Conservation (phyloP, 176 grass and related monocot species). For the Puya raimondii region DNA sequence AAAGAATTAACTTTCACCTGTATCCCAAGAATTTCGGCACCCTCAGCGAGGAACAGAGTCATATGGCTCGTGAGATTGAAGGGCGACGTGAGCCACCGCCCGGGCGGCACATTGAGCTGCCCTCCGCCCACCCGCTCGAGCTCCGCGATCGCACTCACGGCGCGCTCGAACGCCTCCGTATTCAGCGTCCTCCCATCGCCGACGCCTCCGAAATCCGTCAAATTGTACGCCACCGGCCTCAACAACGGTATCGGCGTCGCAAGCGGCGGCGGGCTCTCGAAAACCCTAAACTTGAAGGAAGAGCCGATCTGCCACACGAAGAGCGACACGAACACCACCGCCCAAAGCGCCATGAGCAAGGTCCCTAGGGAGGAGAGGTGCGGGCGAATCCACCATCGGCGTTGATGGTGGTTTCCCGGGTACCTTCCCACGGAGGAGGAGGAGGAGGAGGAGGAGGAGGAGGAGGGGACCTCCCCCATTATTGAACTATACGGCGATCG, state of each 20-base stretch:
- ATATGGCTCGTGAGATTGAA: constrained; percentile 95
- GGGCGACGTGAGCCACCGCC: constrained; percentile 72
- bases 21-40: constrained; percentile 63
- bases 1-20: constrained; percentile 34
- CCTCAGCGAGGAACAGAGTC: constrained; percentile 78
- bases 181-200: constrained; percentile 67
- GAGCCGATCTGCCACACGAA: constrained; percentile 68
- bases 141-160: constrained; percentile 43
- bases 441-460: neutral
- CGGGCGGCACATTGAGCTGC: constrained; percentile 72
- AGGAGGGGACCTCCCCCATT: constrained; percentile 40
- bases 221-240: constrained; percentile 43
- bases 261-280: neutral
- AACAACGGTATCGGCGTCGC: constrained; percentile 33
- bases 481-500: neutral
- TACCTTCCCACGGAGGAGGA: constrained; percentile 16
- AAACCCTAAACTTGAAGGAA: constrained; percentile 15
- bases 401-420: constrained; percentile 15
- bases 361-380: constrained; percentile 44
- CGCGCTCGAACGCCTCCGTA: constrained; percentile 72
- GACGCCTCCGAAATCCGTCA: constrained; percentile 75
- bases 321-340: constrained; percentile 48
- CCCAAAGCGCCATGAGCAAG: constrained; percentile 50
- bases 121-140: constrained; percentile 43
- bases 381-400: constrained; percentile 27